phyloP scores from a whole-genome alignment of 345 rosid genomes.

The Murraya koenigii region DNA sequence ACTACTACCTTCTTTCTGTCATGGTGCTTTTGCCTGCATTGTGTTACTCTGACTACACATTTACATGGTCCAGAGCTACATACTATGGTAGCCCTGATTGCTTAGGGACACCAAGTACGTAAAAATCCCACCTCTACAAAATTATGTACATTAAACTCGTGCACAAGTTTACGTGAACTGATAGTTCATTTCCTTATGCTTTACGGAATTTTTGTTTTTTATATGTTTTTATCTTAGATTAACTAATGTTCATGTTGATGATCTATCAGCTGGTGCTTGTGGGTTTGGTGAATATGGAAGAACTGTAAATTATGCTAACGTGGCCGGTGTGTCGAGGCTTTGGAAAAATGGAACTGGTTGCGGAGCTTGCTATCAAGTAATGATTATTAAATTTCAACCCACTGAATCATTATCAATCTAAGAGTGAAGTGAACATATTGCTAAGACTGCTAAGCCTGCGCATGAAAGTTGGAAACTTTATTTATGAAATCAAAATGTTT shows the following conservation, averaged over 20 bases:
- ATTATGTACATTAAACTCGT: not conserved
- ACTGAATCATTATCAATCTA: not conserved
- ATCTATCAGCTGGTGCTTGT: conserved; percentile 68
- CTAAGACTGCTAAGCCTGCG: not conserved
- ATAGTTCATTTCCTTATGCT: not conserved
- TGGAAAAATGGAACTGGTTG: conserved; percentile 78
- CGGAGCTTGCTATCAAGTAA: conserved; percentile 87
- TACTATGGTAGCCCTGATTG: conserved; percentile 85
- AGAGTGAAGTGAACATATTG: not conserved
- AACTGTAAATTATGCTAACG: conserved; percentile 66
- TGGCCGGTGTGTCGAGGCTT: conserved; percentile 73
- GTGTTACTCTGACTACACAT: conserved; percentile 36
- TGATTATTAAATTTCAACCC: conserved; percentile 5
- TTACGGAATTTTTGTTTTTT: not conserved
- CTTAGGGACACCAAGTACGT: conserved; percentile 74
- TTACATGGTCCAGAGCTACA: conserved; percentile 67
- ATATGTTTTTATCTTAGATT: not conserved
- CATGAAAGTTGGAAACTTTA: not conserved
- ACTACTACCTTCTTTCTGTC: conserved; percentile 17
- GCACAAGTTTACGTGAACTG: not conserved
- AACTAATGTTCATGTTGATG: not conserved
- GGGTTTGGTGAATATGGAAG: conserved; percentile 83
- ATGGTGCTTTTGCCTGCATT: conserved; percentile 42
- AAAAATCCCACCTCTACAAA: not conserved
- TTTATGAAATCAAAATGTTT: not conserved